Evolutionary conservation across 2,329 filamentous ascomycete genomes (phyloP).

Genomic region (Gaeumannomyces tritici): DNA sequence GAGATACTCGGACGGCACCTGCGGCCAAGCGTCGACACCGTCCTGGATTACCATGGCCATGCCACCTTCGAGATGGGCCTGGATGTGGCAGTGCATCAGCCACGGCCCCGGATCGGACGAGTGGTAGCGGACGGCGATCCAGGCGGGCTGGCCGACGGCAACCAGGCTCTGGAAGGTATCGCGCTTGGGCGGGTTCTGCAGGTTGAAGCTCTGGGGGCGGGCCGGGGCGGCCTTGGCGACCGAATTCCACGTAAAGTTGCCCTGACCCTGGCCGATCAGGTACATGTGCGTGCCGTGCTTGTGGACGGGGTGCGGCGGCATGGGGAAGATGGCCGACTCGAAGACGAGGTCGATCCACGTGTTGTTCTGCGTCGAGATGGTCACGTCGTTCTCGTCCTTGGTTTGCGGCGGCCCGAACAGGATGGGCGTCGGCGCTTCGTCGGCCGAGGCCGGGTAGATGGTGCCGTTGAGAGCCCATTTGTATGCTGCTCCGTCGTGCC

Average conservation of each 20-base stretch:
- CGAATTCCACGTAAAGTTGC: conserved; percentile 39
- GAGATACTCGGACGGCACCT: conserved; percentile 27
- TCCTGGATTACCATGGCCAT: conserved; percentile 45
- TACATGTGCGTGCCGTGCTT: conserved; percentile 55
- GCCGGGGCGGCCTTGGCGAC: conserved; percentile 41
- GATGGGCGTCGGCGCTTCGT: conserved; percentile 27
- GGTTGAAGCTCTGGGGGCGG: conserved; percentile 43
- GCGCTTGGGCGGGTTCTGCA: conserved; percentile 41
- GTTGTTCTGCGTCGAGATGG: conserved; percentile 33
- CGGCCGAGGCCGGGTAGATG: conserved; percentile 27
- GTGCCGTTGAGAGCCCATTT: conserved; percentile 43
- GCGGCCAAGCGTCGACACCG: conserved; percentile 32
- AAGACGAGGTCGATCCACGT: conserved; percentile 50
- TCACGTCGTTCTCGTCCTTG: conserved; percentile 25
- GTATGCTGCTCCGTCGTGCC: conserved; percentile 31
- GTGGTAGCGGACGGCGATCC: conserved; percentile 44
- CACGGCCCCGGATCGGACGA: conserved; percentile 42
- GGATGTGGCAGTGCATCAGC: conserved; percentile 47
- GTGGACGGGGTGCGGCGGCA: conserved; percentile 52
- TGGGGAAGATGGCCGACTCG: conserved; percentile 28
- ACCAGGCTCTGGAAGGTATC: conserved; percentile 35
- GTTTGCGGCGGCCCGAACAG: conserved; percentile 33
- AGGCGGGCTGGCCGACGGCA: conserved; percentile 20
- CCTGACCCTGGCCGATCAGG: conserved; percentile 40
- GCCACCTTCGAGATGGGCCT: conserved; percentile 41